Evolutionary conservation across 2,329 filamentous ascomycete genomes (phyloP), one percentile per base, ranked within the genome.

Genomic region (Bipolaris zeicola): DNA sequence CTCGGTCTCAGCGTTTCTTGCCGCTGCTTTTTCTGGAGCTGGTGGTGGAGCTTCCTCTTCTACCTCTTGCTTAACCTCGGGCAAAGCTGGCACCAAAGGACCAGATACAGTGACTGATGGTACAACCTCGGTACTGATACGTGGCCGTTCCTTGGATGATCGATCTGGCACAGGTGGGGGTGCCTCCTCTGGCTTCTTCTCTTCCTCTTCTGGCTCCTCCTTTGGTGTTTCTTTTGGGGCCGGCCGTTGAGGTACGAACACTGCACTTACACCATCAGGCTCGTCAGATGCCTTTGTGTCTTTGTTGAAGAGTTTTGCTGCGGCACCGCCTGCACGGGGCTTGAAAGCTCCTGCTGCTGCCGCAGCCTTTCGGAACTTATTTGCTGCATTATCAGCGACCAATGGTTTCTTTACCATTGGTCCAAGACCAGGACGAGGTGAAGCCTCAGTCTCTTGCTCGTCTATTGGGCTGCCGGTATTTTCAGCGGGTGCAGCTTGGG

Each of bases 371-470:
- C 90, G 90, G 59, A 97, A 85, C 5, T 85, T 83, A 34, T 85
- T 88, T 18, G 90, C 90, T 66, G 95, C 82, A 54, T 95, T 88
- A n/a, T 82, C 83, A 60, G 84, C 87, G 1, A 87, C 88, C 59
- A 86, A 86, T 0, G 91, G 91, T 61, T 89, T 86, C 76, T 91
- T 94, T 67, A 97, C 89, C 93, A 96, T 96, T 1, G 92, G 91
- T 0, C 92, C 92, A 6, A 96, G 82, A 1, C 92, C 92, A 16
- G 92, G 91, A n/a, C 91, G 81, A 63, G 83, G 80, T 28, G 77
- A 74, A 45, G 81, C 83, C 33, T 83, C 81, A 42, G 83, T 82
- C 26, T 84, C 83, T 75, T 76, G 81, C 82, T 73, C 54, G 14
- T 67, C 62, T 5, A 58, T 50, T 80, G 84, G 28, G 73, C 78